Percentiles rank a stretch among this genome's conserved stretches.
These are phyloP conservation scores for Cercospora nicotianae DNA, from an alignment of 2,329 filamentous ascomycete genomes.

Conservation along the genomic window DNA sequence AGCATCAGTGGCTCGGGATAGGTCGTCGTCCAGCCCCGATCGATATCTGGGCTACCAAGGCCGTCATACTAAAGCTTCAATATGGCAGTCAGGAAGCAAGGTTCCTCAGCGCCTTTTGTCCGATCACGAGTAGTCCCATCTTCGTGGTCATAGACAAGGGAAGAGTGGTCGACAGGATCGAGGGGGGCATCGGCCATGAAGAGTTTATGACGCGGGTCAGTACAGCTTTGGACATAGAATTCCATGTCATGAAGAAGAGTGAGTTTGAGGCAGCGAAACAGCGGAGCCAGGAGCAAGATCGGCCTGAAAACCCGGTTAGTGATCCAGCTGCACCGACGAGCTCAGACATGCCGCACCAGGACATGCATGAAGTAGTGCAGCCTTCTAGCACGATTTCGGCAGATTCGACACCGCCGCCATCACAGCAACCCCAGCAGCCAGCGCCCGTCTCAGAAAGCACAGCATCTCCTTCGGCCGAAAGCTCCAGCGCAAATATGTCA, in stretches of 20 bases:
- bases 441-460: not conserved
- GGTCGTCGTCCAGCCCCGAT: constrained; percentile 17
- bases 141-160: constrained; percentile 75
- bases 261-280: constrained; percentile 14
- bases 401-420: not conserved
- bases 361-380: not conserved
- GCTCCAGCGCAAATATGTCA: constrained; percentile 16
- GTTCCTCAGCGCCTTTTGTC: constrained; percentile 79
- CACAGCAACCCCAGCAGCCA: not conserved
- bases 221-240: constrained; percentile 42
- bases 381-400: not conserved
- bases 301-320: not conserved
- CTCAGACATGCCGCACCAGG: not conserved
- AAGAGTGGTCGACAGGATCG: constrained; percentile 73
- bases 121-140: constrained; percentile 74
- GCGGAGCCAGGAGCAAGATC: constrained; percentile 11
- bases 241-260: constrained; percentile 17
- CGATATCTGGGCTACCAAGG: constrained; percentile 57
- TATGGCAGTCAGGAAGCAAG: constrained; percentile 77
- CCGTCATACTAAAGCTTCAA: constrained; percentile 68
- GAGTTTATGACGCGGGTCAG: constrained; percentile 63
- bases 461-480: not conserved
- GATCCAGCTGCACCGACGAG: not conserved
- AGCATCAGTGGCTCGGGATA: constrained; percentile 36
- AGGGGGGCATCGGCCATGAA: constrained; percentile 59